Base-by-base conservation (phyloP, 2,329 filamentous ascomycete genomes). In the Epichloe glyceriae region DNA sequence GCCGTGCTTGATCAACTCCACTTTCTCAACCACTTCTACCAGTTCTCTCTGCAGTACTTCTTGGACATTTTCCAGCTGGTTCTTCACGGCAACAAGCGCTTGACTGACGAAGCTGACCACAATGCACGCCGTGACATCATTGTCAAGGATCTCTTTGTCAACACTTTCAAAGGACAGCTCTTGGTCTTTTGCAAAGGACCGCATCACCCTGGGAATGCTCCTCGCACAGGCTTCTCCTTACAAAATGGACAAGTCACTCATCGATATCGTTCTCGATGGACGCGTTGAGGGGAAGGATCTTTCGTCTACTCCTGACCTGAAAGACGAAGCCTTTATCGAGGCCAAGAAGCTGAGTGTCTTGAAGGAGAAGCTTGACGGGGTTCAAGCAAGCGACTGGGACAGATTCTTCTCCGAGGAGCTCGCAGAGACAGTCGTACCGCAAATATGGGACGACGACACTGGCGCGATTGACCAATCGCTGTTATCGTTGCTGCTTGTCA, bases 21-120 rank as follows among this genome's bases (percentile, higher is more conserved):
- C 68, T 94, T 96, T 64, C 83, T 98, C 66, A 96, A 98, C 67
- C 93, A 97, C 73, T 97, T 97, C 71, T 98, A 98, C 69, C 94
- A 97, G 66, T 98, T 98, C 75, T 98, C 93, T 38, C 77, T 98
- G 53, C 90, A 96, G 67, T 98, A 95, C 70, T 98, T 98, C 71
- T 79, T 95, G 50, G 87, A 96, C 65, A 98, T 98, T 59, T 98
- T 98, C 78, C 87, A 95, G 64, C 82, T 85, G 5, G 93, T 98
- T 7, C 76, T 98, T 39, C 85, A 85, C 58, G 78, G 81, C 52
- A 94, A 94, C 67, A 83, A 84, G 61, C 82, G 81, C 53, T 74
- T 93, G 48, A 77, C 78, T 19, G 76, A 73, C 53, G 82, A 85
- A 66, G 83, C 78, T 34, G 84, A 93, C 56, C 80, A 95, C 68